Conservation (phyloP, 768 basidiomycete genomes). For the Tephrocybe sp. region DNA sequence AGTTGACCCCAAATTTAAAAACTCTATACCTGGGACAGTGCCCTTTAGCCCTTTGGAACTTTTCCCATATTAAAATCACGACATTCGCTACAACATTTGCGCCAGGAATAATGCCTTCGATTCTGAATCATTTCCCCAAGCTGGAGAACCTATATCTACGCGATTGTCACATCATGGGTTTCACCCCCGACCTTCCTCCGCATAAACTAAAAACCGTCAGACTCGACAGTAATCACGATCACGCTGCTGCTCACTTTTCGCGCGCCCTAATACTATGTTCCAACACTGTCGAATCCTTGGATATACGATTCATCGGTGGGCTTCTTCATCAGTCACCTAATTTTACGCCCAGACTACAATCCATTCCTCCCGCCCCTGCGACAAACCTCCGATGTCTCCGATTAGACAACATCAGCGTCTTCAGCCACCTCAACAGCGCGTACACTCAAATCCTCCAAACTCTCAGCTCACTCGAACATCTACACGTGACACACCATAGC, state of each 20-base stretch:
- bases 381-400: constrained; percentile 22
- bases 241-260: constrained; percentile 23
- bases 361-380: constrained; percentile 3
- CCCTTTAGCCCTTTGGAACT: constrained; percentile 27
- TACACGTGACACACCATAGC: constrained; percentile 28
- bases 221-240: constrained; percentile 27
- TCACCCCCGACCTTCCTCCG: constrained; percentile 19
- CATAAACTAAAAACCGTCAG: constrained; percentile 24
- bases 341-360: constrained; percentile 12
- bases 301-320: constrained; percentile 29
- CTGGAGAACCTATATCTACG: constrained; percentile 26
- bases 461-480: constrained; percentile 20
- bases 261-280: constrained; percentile 22
- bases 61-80: constrained; percentile 16
- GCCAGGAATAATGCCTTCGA: constrained; percentile 25
- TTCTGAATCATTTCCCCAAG: constrained; percentile 23
- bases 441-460: constrained; percentile 23
- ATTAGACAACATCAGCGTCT: constrained; percentile 28
- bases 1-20: constrained; percentile 21
- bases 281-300: constrained; percentile 20
- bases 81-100: constrained; percentile 29
- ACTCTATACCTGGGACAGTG: constrained; percentile 26
- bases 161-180: constrained; percentile 25
- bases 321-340: constrained; percentile 23
- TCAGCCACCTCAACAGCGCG: constrained; percentile 21